Conservation (phyloP, 2,329 filamentous ascomycete genomes). For the Epichloe brachyelytri region DNA sequence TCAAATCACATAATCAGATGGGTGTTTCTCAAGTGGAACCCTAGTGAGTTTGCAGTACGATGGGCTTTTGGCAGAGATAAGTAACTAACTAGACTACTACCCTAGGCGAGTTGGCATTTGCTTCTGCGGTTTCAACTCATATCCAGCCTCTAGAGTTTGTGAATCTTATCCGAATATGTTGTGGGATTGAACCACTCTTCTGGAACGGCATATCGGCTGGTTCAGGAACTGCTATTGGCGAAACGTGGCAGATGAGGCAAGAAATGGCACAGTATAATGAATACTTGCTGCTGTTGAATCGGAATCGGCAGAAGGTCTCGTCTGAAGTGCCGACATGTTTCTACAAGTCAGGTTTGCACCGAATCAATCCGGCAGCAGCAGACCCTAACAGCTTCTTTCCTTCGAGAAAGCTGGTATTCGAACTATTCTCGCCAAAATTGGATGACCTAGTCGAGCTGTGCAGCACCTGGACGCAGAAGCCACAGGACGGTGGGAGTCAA, state of each 20-base stretch:
- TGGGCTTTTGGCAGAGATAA: not conserved
- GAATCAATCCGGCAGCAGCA: slow-evolving; percentile 10
- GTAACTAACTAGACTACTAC: not conserved
- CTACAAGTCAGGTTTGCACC: slow-evolving; percentile 2
- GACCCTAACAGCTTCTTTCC: slow-evolving; percentile 24
- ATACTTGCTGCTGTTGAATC: slow-evolving; percentile 43
- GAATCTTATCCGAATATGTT: slow-evolving; percentile 56
- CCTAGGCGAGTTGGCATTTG: slow-evolving; percentile 54
- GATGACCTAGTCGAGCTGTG: slow-evolving; percentile 35
- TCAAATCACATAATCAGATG: slow-evolving; percentile 66
- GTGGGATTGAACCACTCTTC: slow-evolving; percentile 34
- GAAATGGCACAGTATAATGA: slow-evolving; percentile 32
- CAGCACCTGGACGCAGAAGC: slow-evolving; percentile 31
- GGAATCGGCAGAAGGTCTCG: slow-evolving; percentile 14
- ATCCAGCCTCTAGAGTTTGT: slow-evolving; percentile 53
- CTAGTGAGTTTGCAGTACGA: slow-evolving; percentile 42
- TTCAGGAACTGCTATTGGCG: slow-evolving; percentile 35
- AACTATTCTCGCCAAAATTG: slow-evolving; percentile 40
- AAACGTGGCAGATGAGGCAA: slow-evolving; percentile 32
- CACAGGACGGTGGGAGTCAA: slow-evolving; percentile 32
- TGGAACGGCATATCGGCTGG: slow-evolving; percentile 20
- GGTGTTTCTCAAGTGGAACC: slow-evolving; percentile 71
- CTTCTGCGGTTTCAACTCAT: slow-evolving; percentile 50
- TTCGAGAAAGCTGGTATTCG: slow-evolving; percentile 37
- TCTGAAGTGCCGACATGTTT: not conserved